Conservation (phyloP, 83 land plant genomes). For the Picea engelmannii region DNA sequence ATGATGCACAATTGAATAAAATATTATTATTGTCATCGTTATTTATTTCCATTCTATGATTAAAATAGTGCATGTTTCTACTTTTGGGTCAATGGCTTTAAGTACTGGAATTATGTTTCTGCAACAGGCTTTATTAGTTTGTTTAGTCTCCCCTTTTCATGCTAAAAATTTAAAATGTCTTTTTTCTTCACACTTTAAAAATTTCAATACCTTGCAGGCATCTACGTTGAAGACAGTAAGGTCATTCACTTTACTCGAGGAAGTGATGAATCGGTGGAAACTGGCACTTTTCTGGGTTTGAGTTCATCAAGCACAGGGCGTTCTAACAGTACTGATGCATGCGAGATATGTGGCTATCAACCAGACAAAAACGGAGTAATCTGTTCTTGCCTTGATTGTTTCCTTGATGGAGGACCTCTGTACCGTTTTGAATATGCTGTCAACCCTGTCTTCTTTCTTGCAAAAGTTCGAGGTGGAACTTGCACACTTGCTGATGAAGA, state of each 20-base stretch:
- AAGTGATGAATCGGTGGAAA: constrained; percentile 7
- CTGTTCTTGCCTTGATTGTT: constrained; percentile 46
- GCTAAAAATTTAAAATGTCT: too few relatives aligned
- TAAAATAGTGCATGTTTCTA: too few relatives aligned
- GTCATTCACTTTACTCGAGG: constrained; percentile 55
- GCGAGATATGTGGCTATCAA: constrained; percentile 31
- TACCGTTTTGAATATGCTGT: constrained; percentile 48
- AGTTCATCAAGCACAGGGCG: constrained; percentile 53
- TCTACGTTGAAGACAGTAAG: constrained; percentile 48
- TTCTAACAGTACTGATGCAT: constrained; percentile 18
- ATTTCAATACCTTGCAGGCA: constrained; percentile 26
- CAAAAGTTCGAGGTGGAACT: constrained; percentile 51
- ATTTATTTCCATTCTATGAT: too few relatives aligned
- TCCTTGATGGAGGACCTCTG: constrained; percentile 33
- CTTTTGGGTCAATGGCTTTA: too few relatives aligned
- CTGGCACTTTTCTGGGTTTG: constrained; percentile 41
- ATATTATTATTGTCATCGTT: too few relatives aligned
- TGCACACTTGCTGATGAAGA: constrained; percentile 65
- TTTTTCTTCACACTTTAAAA: too few relatives aligned
- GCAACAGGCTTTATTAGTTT: too few relatives aligned
- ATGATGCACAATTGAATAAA: too few relatives aligned
- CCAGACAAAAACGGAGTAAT: constrained; percentile 34
- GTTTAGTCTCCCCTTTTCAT: too few relatives aligned
- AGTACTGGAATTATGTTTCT: too few relatives aligned
- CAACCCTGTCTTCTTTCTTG: constrained; percentile 32